Conservation (phyloP, 2,329 filamentous ascomycete genomes). For the Penicillium sp. region DNA sequence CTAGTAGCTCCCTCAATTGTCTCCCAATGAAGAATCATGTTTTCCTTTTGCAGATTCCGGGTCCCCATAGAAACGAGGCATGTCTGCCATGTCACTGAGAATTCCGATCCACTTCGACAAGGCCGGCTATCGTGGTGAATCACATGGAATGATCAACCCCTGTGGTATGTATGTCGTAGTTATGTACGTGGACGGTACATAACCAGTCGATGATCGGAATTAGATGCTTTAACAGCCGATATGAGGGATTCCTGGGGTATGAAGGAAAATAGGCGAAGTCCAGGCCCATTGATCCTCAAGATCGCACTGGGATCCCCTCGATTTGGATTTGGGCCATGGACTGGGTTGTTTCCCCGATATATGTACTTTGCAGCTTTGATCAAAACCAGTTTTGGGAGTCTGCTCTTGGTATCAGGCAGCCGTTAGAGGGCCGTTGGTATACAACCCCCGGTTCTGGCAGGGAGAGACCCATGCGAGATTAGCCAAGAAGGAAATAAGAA, state of each 20-base stretch:
- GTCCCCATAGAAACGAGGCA: conserved; percentile 11
- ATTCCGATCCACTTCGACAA: conserved; percentile 2
- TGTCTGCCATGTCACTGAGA: conserved; percentile 1
- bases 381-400: background rate
- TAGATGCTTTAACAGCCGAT: background rate
- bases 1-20: background rate
- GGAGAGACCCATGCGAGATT: too few relatives aligned
- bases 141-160: background rate
- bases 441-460: too few relatives aligned
- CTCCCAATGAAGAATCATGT: background rate
- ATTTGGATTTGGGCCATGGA: background rate
- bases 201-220: background rate
- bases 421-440: too few relatives aligned
- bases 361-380: background rate
- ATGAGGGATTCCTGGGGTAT: background rate
- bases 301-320: background rate
- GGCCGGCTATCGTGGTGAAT: background rate
- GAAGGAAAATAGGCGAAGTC: background rate
- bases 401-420: background rate
- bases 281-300: background rate
- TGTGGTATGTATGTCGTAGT: background rate
- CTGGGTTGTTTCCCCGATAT: background rate
- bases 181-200: too few relatives aligned
- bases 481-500: background rate
- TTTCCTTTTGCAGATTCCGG: conserved; percentile 5